Base-by-base conservation (phyloP, 2,329 filamentous ascomycete species). In the Fusarium domesticum region DNA sequence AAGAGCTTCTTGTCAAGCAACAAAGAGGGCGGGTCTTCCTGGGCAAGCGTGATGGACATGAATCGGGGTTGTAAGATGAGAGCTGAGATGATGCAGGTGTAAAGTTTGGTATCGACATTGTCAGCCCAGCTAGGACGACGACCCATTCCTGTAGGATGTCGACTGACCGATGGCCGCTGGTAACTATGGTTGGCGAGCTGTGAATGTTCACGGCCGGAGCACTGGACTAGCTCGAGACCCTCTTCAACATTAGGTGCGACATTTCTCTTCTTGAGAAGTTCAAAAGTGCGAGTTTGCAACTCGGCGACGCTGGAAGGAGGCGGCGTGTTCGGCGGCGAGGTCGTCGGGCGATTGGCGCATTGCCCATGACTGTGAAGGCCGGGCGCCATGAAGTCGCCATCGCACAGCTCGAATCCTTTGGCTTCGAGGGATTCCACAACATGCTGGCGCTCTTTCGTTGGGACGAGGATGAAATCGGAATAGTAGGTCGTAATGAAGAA, bases 401-500 rank as follows among this genome's bases (percentile, higher is more conserved):
- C 83, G 51, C 89, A 85, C 57, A 96, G 91, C 57, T 86, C 83
- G 62, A 96, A 96, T 1, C 90, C 90, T 36, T 86, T 81, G 15
- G 83, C 80, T 47, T 92, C 76, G 5, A 97, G 75, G 0, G 89
- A 86, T 45, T 83, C 76, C 25, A 89, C 81, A 37, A 97, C 91
- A 31, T 83, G 84, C 18, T 78, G 71, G 39, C 85, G 83, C 59
- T 86, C 83, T 62, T 84, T 87, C 41, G 77, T 77, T 1, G 93
- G 91, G 1, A 96, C 89, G 28, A 97, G 78, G 58, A 98, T 95
- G 68, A 96, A 97, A 70, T 98, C 92, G 25, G 88, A 93, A 69
- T 95, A 97, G 69, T 97, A 98, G 23, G 90, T 96, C 4, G 92
- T 96, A 65, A 96, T 95, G 77, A 97, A 97, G 74, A 97, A 96